Percentiles rank a stretch among this genome's conserved stretches.
Conservation (phyloP, 306 rosid genomes). For the Nissolia schottii region DNA sequence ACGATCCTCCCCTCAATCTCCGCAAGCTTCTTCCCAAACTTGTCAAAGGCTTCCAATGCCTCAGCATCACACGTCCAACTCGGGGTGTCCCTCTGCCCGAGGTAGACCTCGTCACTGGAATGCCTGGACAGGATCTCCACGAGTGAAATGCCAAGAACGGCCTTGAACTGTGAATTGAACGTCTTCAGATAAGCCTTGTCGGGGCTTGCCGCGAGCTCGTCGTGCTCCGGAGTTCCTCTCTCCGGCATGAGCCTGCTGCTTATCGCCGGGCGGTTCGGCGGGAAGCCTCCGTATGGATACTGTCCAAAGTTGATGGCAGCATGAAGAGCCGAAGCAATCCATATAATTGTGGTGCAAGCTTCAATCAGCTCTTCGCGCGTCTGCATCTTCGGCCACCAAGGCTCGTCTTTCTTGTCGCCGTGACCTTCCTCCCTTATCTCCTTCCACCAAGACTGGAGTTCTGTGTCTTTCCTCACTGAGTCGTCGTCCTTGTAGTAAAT, state of each 20-base stretch:
- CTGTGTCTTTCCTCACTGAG: slow-evolving; percentile 17
- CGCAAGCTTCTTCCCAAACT: slow-evolving; percentile 42
- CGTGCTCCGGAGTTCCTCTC: slow-evolving; percentile 41
- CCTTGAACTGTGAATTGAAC: slow-evolving; percentile 32
- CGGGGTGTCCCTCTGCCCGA: slow-evolving; percentile 44
- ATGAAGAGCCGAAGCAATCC: slow-evolving; percentile 59
- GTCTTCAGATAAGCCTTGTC: slow-evolving; percentile 42
- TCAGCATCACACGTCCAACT: slow-evolving; percentile 55
- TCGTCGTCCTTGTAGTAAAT: slow-evolving; percentile 39
- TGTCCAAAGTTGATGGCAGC: slow-evolving; percentile 56
- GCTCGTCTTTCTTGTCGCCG: slow-evolving; percentile 50
- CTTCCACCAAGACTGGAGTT: slow-evolving; percentile 62
- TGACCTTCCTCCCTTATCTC: slow-evolving; percentile 50
- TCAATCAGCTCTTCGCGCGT: slow-evolving; percentile 38
- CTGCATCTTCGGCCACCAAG: slow-evolving; percentile 58
- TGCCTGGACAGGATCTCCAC: slow-evolving; percentile 46
- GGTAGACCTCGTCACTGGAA: slow-evolving; percentile 48
- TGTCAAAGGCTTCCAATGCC: slow-evolving; percentile 50
- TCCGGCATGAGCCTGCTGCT: slow-evolving; percentile 43
- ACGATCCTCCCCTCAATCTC: slow-evolving; percentile 48
- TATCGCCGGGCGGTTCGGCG: slow-evolving; percentile 37
- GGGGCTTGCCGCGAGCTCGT: slow-evolving; percentile 34
- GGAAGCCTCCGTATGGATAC: slow-evolving; percentile 40
- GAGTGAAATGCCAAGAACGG: slow-evolving; percentile 45
- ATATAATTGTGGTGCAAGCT: slow-evolving; percentile 43